Percentiles rank a stretch among this genome's conserved stretches.
Conservation (phyloP, 2,329 filamentous ascomycete species). For the Esteya vermicola region DNA sequence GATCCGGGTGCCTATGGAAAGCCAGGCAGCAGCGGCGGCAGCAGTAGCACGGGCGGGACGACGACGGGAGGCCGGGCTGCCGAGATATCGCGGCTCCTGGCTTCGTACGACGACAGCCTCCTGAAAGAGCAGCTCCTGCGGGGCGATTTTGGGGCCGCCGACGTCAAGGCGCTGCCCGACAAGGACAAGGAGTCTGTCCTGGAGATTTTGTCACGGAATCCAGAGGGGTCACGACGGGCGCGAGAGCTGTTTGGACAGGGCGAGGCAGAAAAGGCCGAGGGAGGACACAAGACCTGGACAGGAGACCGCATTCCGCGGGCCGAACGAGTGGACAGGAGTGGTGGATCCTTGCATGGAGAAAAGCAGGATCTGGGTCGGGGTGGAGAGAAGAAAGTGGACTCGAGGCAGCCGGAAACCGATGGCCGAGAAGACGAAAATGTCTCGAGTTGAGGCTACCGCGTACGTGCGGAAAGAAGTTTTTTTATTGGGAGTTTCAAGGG, state of each 20-base stretch:
- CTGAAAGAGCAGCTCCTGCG: constrained; percentile 37
- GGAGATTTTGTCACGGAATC: constrained; percentile 34
- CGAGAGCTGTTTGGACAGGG: constrained; percentile 32
- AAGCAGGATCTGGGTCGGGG: no score
- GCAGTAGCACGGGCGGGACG: constrained; percentile 16
- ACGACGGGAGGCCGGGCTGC: neutral
- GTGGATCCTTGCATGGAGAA: neutral
- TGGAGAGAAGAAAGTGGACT: no score
- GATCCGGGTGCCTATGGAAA: neutral
- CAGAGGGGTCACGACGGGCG: constrained; percentile 30
- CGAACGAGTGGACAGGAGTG: neutral
- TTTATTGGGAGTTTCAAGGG: no score
- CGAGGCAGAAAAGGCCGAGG: neutral
- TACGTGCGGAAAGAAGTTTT: no score
- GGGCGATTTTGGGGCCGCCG: constrained; percentile 22
- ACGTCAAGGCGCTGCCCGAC: constrained; percentile 19
- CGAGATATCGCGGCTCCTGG: constrained; percentile 22
- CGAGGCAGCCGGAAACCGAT: no score
- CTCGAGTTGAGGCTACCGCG: no score
- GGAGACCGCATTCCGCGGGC: neutral
- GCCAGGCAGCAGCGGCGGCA: constrained; percentile 14
- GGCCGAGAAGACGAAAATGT: no score
- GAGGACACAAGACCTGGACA: neutral
- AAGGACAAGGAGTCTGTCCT: constrained; percentile 34
- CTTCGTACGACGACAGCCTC: constrained; percentile 23